These are phyloP conservation scores for Aristolochia contorta DNA, from an alignment of 164 flowering plant genomes.

Conservation along the genomic window DNA sequence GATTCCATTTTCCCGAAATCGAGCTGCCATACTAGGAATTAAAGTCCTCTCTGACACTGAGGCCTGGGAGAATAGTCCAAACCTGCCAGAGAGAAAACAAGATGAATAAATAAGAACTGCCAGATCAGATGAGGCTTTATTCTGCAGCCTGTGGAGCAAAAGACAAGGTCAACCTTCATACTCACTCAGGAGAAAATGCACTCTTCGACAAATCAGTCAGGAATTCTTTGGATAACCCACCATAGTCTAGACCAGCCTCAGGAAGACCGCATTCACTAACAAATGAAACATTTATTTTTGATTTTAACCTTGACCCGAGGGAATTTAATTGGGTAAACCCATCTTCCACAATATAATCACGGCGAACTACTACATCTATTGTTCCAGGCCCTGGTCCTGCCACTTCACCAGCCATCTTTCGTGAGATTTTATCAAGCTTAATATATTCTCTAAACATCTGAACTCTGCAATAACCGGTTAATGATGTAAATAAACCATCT, in stretches of 20 bases:
- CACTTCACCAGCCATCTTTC: conserved; percentile 86
- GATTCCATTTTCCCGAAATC: conserved; percentile 65
- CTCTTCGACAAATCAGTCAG: conserved; percentile 84
- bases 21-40: conserved; percentile 78
- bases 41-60: conserved; percentile 78
- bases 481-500: neutral
- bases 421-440: conserved; percentile 75
- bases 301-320: conserved; percentile 77
- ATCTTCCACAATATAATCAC: conserved; percentile 92
- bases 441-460: conserved; percentile 95
- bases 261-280: conserved; percentile 95
- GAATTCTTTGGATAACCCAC: conserved; percentile 94
- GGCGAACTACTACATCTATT: conserved; percentile 76
- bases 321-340: conserved; percentile 79
- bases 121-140: neutral
- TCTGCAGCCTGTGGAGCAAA: neutral
- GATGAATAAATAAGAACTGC: neutral
- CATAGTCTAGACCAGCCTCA: conserved; percentile 98
- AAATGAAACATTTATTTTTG: conserved; percentile 87
- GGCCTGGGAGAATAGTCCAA: conserved; percentile 86
- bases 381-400: conserved; percentile 69
- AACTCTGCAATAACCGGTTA: conserved; percentile 46
- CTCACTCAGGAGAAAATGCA: conserved; percentile 88
- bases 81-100: conserved; percentile 26
- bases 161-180: conserved; percentile 6